Evolutionary conservation across 148 eudicot genomes (phyloP), one percentile per base, ranked within the genome.

Genomic region (Suaeda aralocaspica): DNA sequence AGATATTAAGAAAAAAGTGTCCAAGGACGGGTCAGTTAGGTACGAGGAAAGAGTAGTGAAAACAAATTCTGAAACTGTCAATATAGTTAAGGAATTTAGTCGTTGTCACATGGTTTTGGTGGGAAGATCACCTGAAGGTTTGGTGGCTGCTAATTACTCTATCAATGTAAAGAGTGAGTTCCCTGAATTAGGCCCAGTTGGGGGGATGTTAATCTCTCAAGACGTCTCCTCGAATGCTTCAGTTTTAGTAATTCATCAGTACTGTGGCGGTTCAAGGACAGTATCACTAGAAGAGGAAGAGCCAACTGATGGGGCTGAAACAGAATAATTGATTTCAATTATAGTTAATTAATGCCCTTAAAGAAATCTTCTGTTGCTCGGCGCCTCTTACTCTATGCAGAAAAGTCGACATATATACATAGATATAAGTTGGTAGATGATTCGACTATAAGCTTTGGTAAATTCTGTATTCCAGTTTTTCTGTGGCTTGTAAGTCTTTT

Each of bases 191-290:
- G 96, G 96, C 0, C 89, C 89, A 1, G 64, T 80, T 12, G 93
- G 91, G 3, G 75, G 75, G 39, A 59, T 88, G 62, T 67, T 91
- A 63, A 82, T 79, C 11, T 84, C 86, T 1, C 73, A 71, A 0
- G 89, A 85, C 8, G 77, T 86, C 66, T 73, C 78, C 2, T 84
- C 84, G 0, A 51, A 69, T 2, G 91, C 96, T 24, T 86, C 96
- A 0, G 91, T 90, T 29, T 68, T 91, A 66, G 89, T 91, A 44
- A 67, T 88, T 66, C 96, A 91, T 69, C 89, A 86, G 46, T 88
- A 80, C 67, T 77, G 71, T 11, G 64, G 74, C 9, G 78, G 70
- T 26, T 14, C 78, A 24, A 70, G 79, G 53, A 66, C 74, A 4
- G 33, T 52, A 22, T 45, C 63, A 4, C 6, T 76, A 10, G 80